phyloP scores from a whole-genome alignment of 768 basidiomycete genomes.

The Mycena floridula region DNA sequence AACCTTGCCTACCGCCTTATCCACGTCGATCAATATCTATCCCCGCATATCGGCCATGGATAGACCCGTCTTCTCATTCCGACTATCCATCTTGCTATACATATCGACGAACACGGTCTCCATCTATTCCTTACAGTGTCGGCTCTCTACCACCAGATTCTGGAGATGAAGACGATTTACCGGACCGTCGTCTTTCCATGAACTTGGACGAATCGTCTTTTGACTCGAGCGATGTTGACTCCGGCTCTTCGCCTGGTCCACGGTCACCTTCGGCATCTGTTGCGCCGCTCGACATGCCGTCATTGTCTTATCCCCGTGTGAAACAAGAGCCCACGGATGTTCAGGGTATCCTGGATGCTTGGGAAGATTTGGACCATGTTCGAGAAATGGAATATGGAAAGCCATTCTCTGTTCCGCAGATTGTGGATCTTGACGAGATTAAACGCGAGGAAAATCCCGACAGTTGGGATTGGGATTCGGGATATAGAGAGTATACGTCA shows the following conservation, averaged over 20 bases:
- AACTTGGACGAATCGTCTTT: slow-evolving; percentile 1
- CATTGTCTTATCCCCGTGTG: slow-evolving; percentile 28
- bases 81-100: slow-evolving; percentile 10
- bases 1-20: slow-evolving; percentile 38
- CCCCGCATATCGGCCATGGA: slow-evolving; percentile 46
- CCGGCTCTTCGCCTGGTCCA: slow-evolving; percentile 21
- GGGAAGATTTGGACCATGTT: slow-evolving; percentile 53
- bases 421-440: slow-evolving; percentile 34
- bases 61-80: slow-evolving; percentile 25
- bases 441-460: slow-evolving; percentile 3
- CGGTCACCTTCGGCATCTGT: slow-evolving; percentile 54
- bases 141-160: slow-evolving; percentile 73
- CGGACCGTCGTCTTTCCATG: not conserved
- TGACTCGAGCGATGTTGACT: slow-evolving; percentile 3
- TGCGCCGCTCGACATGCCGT: not conserved
- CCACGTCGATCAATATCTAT: slow-evolving; percentile 54
- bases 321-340: slow-evolving; percentile 61
- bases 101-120: slow-evolving; percentile 41
- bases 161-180: slow-evolving; percentile 48
- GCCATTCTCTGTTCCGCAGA: slow-evolving; percentile 28
- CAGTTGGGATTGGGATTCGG: slow-evolving; percentile 44
- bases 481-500: slow-evolving; percentile 19
- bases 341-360: slow-evolving; percentile 59
- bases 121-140: slow-evolving; percentile 48
- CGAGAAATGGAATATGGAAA: not conserved